Conservation (phyloP, 306 rosid species). For the Castanopsis chinensis region DNA sequence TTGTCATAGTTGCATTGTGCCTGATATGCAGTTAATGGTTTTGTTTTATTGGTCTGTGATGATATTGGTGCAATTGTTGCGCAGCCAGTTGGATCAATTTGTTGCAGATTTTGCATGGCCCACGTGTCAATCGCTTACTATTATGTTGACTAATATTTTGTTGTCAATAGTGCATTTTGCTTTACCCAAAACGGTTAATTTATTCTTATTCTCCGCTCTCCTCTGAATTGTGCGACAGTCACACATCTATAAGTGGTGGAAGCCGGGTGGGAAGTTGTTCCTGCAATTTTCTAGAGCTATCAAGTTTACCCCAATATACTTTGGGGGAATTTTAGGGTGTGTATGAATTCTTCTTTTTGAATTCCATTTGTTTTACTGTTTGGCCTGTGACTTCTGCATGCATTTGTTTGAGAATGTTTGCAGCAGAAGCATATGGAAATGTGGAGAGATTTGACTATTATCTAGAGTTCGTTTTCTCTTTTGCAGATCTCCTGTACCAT, state of each 20-base stretch:
- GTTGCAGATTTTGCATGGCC: constrained; percentile 19
- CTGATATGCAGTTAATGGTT: background rate
- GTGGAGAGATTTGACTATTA: background rate
- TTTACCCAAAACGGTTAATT: constrained; percentile 18
- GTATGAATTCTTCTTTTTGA: constrained; percentile 22
- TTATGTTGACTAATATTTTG: constrained; percentile 1
- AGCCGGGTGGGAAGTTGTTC: constrained; percentile 66
- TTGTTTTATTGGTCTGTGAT: background rate
- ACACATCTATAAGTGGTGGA: constrained; percentile 84
- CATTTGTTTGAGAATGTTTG: background rate
- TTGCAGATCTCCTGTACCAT: constrained; percentile 80
- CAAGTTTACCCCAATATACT: constrained; percentile 74
- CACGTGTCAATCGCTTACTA: background rate
- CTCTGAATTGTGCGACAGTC: constrained; percentile 48
- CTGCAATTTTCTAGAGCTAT: constrained; percentile 66
- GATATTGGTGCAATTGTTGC: background rate
- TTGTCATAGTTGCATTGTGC: background rate
- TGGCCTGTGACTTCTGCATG: background rate
- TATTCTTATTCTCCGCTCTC: constrained; percentile 3
- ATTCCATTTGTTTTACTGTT: background rate
- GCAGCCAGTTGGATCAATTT: background rate
- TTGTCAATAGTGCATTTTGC: background rate
- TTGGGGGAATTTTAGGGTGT: constrained; percentile 91
- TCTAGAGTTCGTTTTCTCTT: background rate
- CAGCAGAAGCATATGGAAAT: background rate